Evolutionary conservation across 805 yeast genomes (phyloP), one percentile per base, ranked within the genome.

Genomic region (Candida koratica): DNA sequence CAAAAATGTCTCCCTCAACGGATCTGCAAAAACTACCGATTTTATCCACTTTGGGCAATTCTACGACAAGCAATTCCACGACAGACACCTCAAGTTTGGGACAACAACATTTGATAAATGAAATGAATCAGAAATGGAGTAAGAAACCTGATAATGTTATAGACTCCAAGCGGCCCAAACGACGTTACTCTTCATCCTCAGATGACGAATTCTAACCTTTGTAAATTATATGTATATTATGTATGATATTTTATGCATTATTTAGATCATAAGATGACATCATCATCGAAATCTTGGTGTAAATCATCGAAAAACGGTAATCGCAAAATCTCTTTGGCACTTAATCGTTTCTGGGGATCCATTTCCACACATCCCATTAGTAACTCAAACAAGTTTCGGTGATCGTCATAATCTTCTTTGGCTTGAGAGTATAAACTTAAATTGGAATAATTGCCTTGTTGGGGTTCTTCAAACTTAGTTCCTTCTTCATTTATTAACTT

Each of bases 241-340:
- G 26, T 23, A 31, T 31, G 23, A 12, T 19, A 20, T 8, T 18
- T 30, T 20, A 22, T 22, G 26, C 34, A 11, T 26, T 11, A 13
- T 13, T 24, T 24, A 6, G 12, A 6, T 24, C 6, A 24, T 12
- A 34, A 20, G 15, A 46, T 48, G 15, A 46, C 45, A 34, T 46
- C 52, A 29, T 61, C 65, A 37, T 63, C 69, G 36, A 62, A 67
- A 34, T 60, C 62, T 31, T 47, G 53, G 6, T 46, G 38, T n/a
- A 67, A 51, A 45, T 74, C 76, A 39, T 62, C 53, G 53, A 85
- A 83, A 53, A 81, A 84, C 16, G 77, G 75, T 58, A 74, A 66
- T 32, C 69, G 64, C 42, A 81, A 56, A 8, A 79, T 67, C 25
- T 77, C 78, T 37, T 64, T 67, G 0, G 87, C 84, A 5, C 74